Evolutionary conservation across 108 stramenopile genomes (phyloP).

Genomic region (Nannochloropsis salina): DNA sequence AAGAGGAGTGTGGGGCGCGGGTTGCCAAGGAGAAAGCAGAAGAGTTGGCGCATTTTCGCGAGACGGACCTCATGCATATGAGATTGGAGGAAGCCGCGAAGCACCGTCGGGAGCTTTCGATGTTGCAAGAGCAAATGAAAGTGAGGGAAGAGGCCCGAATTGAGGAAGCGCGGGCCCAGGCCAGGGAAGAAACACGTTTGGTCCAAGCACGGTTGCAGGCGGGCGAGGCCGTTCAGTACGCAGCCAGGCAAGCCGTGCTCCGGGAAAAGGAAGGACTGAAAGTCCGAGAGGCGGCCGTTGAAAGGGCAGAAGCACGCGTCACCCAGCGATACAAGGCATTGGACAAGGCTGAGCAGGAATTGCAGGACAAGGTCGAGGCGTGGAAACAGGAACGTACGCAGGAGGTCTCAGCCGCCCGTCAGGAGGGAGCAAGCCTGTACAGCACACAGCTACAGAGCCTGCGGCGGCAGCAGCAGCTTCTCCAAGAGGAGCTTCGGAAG

Average conservation of each 20-base stretch:
- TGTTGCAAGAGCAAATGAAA: background rate
- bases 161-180: background rate
- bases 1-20: background rate
- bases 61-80: background rate
- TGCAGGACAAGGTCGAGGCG: background rate
- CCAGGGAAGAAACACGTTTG: background rate
- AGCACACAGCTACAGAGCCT: background rate
- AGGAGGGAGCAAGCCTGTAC: background rate
- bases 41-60: constrained; percentile 2
- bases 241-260: background rate
- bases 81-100: constrained; percentile 19
- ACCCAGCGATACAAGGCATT: background rate
- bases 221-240: background rate
- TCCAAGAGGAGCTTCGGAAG: constrained; percentile 20
- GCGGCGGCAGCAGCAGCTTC: background rate
- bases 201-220: background rate
- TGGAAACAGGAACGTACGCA: background rate
- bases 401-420: background rate
- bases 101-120: constrained; percentile 19
- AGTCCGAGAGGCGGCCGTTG: background rate
- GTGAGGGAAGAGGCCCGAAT: background rate
- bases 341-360: background rate
- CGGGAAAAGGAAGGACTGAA: background rate
- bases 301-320: background rate
- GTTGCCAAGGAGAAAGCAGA: background rate